phyloP scores from a whole-genome alignment of 2,329 filamentous ascomycete genomes.

The Clonostachys byssicola region DNA sequence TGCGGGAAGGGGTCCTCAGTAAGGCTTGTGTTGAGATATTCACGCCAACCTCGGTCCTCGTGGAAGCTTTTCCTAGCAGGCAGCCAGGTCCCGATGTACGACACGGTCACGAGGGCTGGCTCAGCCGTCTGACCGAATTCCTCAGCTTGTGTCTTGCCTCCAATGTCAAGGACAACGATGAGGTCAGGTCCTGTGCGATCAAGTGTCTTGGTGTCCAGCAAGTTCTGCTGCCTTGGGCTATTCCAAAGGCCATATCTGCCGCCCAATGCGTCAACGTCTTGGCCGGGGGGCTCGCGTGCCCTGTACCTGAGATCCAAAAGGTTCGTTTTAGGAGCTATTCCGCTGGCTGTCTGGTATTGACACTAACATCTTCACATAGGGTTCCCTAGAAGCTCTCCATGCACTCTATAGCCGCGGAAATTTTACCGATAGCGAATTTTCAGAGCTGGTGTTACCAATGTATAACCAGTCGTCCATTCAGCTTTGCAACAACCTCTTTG shows the following conservation, averaged over 20 bases:
- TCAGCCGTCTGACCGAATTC: constrained; percentile 70
- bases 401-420: constrained; percentile 72
- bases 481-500: constrained; percentile 69
- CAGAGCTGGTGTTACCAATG: constrained; percentile 73
- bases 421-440: constrained; percentile 74
- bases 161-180: constrained; percentile 59
- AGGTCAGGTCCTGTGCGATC: constrained; percentile 66
- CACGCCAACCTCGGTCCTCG: constrained; percentile 71
- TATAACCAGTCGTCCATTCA: constrained; percentile 68
- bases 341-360: neutral
- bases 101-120: constrained; percentile 81
- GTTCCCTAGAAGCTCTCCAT: constrained; percentile 78
- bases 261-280: constrained; percentile 67
- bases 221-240: constrained; percentile 81
- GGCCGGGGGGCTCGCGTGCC: constrained; percentile 65
- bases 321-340: constrained; percentile 26
- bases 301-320: constrained; percentile 70
- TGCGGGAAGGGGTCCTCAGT: constrained; percentile 80
- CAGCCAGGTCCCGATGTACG: constrained; percentile 66
- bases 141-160: constrained; percentile 69
- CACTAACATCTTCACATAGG: constrained; percentile 37
- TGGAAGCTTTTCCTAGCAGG: constrained; percentile 71
- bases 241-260: constrained; percentile 73
- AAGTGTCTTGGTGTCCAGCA: constrained; percentile 75
- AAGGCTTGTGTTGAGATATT: constrained; percentile 92